A percentile compares a stretch with the other conserved stretches of the same genome.
These are phyloP conservation scores for Cladosporium velox DNA, from an alignment of 2,329 filamentous ascomycete species.

Conservation along the genomic window DNA sequence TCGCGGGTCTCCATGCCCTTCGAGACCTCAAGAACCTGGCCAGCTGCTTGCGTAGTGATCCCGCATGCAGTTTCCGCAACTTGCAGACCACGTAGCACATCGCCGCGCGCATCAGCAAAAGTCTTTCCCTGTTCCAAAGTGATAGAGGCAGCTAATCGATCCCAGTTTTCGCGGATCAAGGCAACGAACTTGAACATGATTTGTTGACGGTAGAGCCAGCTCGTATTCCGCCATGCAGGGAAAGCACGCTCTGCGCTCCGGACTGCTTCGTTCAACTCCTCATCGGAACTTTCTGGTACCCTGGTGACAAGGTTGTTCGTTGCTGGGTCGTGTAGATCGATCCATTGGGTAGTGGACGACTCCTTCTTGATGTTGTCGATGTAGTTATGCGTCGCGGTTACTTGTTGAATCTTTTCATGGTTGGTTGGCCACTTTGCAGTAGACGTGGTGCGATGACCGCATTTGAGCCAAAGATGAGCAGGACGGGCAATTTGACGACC, in stretches of 20 bases:
- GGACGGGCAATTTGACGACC: background rate
- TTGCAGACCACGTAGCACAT: conserved; percentile 79
- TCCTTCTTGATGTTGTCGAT: background rate
- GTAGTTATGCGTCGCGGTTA: background rate
- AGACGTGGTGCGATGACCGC: background rate
- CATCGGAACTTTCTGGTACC: conserved; percentile 78
- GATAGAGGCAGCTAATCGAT: conserved; percentile 81
- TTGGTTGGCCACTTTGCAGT: background rate
- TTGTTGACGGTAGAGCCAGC: conserved; percentile 72
- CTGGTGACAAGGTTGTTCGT: conserved; percentile 84
- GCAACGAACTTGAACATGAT: conserved; percentile 86
- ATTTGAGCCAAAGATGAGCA: background rate
- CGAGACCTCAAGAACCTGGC: background rate
- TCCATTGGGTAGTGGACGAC: conserved; percentile 56
- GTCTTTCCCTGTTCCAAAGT: conserved; percentile 89
- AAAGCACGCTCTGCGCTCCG: conserved; percentile 76
- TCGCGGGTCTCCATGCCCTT: background rate
- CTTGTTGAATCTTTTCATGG: background rate
- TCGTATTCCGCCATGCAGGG: conserved; percentile 70
- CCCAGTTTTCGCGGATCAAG: conserved; percentile 81
- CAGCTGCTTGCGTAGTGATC: conserved; percentile 72
- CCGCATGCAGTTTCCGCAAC: conserved; percentile 71
- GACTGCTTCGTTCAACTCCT: conserved; percentile 72
- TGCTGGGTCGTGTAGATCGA: conserved; percentile 78
- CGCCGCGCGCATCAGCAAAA: conserved; percentile 77